These are phyloP conservation scores for Coemansia sp. DNA, from an alignment of 192 early-diverging fungal genomes.

Conservation along the genomic window DNA sequence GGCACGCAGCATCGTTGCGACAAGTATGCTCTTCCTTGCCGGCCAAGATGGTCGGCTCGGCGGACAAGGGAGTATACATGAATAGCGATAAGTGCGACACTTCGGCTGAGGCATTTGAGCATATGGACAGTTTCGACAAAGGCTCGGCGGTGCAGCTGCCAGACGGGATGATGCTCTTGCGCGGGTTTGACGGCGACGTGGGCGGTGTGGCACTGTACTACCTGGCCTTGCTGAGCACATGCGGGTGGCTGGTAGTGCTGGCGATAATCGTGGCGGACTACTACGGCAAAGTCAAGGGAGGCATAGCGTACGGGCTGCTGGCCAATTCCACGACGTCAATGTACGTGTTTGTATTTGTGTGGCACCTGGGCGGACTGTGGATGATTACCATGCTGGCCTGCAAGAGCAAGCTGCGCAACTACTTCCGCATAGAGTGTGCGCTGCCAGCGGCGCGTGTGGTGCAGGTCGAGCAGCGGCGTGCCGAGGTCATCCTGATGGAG, in stretches of 20 bases:
- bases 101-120: neutral
- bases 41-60: neutral
- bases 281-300: constrained; percentile 67
- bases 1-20: constrained; percentile 19
- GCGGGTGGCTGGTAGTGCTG: constrained; percentile 70
- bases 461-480: constrained; percentile 63
- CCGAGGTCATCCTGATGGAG: constrained; percentile 59
- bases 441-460: constrained; percentile 54
- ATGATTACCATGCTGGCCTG: constrained; percentile 60
- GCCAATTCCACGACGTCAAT: constrained; percentile 65
- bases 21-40: constrained; percentile 32
- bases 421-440: constrained; percentile 70
- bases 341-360: constrained; percentile 70
- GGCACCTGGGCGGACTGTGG: constrained; percentile 79
- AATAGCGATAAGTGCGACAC: neutral
- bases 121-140: neutral
- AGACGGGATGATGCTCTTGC: constrained; percentile 60
- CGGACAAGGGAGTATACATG: neutral
- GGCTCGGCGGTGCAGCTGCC: constrained; percentile 15
- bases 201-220: constrained; percentile 61
- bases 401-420: constrained; percentile 62
- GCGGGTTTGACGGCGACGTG: constrained; percentile 65
- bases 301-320: constrained; percentile 61
- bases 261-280: constrained; percentile 75
- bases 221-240: constrained; percentile 60